Evolutionary conservation across 768 basidiomycete species (phyloP), one percentile per base, ranked within the genome.

Genomic region (Naganishia friedmannii): DNA sequence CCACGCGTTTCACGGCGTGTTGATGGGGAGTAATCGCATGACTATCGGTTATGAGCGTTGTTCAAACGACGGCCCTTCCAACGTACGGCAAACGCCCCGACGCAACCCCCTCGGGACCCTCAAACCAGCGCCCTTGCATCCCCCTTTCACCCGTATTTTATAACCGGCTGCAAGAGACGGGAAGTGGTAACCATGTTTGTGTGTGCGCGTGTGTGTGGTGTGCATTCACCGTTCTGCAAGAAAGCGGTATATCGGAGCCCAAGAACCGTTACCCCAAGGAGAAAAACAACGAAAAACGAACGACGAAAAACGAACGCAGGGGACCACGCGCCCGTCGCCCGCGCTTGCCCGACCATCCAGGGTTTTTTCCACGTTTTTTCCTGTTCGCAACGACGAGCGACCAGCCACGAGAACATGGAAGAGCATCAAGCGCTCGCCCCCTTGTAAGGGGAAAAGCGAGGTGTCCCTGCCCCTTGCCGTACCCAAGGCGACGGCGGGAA

Each of bases 21-120:
- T 31, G n/a, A 28, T n/a, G n/a, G 6, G 7, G 67, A 55, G 39
- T 53, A 67, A 68, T 57, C 65, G 65, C 65, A 66, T 66, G 65
- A 66, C 65, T 66, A 66, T 66, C 65, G 46, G 46, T 54, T 66
- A 66, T 66, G 65, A 66, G 65, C 65, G 28, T 66, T 42, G 7
- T 42, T 42, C 15, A 42, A 37, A 37, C 34, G 34, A 37, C 34
- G 34, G 6, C 29, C 65, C n/a, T 23, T 45, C 28, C 26, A 48
- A 10, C 65, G 17, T 6, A 37, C 3, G 45, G 65, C 26, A 29
- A 17, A 29, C 51, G 46, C 32, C 46, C 51, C 17, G 10, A n/a
- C n/a, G n/a, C n/a, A n/a, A n/a, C n/a, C n/a, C n/a, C n/a, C n/a
- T n/a, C n/a, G n/a, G n/a, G n/a, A n/a, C n/a, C n/a, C n/a, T n/a